phyloP scores from a whole-genome alignment of 805 yeast species.

The Metschnikowia kofuensis region DNA sequence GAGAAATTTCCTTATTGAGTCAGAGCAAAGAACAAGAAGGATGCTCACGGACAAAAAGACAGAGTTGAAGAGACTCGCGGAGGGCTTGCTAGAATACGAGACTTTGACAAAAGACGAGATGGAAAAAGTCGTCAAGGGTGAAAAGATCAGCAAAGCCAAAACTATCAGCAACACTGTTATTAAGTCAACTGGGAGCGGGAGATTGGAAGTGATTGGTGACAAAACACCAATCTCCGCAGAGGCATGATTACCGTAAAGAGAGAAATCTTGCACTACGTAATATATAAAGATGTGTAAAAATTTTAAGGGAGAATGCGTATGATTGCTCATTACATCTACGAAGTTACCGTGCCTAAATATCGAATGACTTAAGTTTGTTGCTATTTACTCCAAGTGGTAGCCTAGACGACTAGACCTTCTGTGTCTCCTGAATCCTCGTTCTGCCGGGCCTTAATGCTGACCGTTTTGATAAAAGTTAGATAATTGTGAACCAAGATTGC shows the following conservation, averaged over 20 bases:
- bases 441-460: neutral
- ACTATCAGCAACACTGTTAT: slow-evolving; percentile 69
- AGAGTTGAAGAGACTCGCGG: slow-evolving; percentile 85
- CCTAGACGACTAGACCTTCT: too few species aligned
- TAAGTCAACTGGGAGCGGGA: slow-evolving; percentile 20
- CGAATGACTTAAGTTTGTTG: too few species aligned
- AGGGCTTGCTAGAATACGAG: slow-evolving; percentile 92
- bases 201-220: slow-evolving; percentile 20
- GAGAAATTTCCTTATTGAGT: slow-evolving; percentile 63
- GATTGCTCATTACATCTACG: too few species aligned
- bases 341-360: too few species aligned
- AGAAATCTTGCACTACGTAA: neutral
- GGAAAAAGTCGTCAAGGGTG: slow-evolving; percentile 81
- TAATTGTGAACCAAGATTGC: slow-evolving; percentile 38
- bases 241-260: slow-evolving; percentile 9
- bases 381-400: too few species aligned
- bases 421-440: too few species aligned
- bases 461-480: slow-evolving; percentile 35
- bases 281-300: neutral
- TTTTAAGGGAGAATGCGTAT: neutral
- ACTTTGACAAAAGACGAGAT: slow-evolving; percentile 90
- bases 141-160: slow-evolving; percentile 64
- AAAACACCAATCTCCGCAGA: slow-evolving; percentile 18
- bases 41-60: slow-evolving; percentile 57
- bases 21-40: slow-evolving; percentile 77